Evolutionary conservation across 1,139 yeast genomes (phyloP), one percentile per base, ranked within the genome.

Genomic region (Casaregolazyma suthepensis): DNA sequence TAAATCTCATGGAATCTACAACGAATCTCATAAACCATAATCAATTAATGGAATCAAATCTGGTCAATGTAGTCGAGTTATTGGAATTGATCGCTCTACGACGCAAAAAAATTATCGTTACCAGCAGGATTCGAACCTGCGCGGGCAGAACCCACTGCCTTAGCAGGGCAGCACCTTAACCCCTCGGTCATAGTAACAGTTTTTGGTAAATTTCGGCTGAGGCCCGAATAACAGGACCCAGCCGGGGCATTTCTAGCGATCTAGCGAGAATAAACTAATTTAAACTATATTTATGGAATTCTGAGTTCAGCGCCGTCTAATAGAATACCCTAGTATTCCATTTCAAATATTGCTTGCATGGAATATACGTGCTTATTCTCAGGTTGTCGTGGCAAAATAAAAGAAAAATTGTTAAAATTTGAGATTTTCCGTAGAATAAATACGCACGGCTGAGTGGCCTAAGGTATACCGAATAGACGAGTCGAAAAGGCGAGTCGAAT

Each of bases 61-160:
- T n/a, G 7, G 17, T 4, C 17, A 35, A 35, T 12, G 3, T 13
- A 35, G 13, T 15, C 40, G 13, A 35, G 2, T 3, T n/a, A 35
- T 13, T 15, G 15, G 17, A n/a, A 35, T 9, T 9, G 12, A 26
- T 26, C 4, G 17, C 17, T 15, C 9, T 2, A n/a, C 9, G 9
- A 13, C 9, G 53, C 61, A 62, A 67, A 75, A 78, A 74, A 74
- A 68, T 71, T 66, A 62, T 54, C 88, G 88, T 82, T 81, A 83
- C 86, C 80, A 85, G 81, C 88, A 83, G 87, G 88, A 83, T 83
- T 83, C 87, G 88, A 83, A 83, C 88, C 87, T 83, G 87, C 87
- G 88, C 82, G 80, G 85, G 87, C 79, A 82, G 75, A 81, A 78
- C 87, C 84, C 87, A 83, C 81, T 81, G 81, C 87, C 87, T 83